A percentile compares a stretch with the other conserved stretches of the same genome.
Conservation (phyloP, 2,329 filamentous ascomycete genomes). For the Sporothrix pseudoabietina region DNA sequence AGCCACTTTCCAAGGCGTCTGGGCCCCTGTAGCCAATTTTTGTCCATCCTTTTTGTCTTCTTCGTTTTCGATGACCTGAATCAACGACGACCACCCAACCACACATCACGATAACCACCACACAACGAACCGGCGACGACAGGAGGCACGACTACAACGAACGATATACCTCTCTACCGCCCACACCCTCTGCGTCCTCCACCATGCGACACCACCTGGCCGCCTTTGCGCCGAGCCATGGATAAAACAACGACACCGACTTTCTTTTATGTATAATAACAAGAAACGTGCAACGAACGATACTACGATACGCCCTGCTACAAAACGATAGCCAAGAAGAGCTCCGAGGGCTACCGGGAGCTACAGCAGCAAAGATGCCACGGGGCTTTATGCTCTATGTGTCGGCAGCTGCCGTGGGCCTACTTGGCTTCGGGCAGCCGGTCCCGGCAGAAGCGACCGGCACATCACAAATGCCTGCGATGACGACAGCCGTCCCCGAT, state of each 20-base stretch:
- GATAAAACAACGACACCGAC: constrained; percentile 23
- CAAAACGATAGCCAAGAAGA: not conserved
- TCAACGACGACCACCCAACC: not conserved
- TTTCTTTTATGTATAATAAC: not conserved
- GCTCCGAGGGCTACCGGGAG: not conserved
- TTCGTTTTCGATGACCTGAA: not conserved
- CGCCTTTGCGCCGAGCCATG: constrained; percentile 21
- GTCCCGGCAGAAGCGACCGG: constrained; percentile 30
- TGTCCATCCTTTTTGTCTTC: not conserved
- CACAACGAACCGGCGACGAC: not conserved
- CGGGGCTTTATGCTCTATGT: constrained; percentile 34
- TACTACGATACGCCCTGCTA: not conserved
- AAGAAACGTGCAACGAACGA: not conserved
- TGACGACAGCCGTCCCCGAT: not conserved
- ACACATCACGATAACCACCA: not conserved
- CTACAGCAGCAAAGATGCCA: constrained; percentile 27
- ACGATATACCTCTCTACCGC: not conserved
- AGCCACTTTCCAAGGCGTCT: not conserved
- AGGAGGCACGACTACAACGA: not conserved
- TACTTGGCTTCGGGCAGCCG: constrained; percentile 34
- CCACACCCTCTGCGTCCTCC: not conserved
- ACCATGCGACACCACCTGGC: constrained; percentile 25
- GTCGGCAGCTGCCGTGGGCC: constrained; percentile 34
- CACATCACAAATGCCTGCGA: constrained; percentile 3
- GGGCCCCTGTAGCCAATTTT: not conserved